Evolutionary conservation across 163 green algal species (phyloP), one percentile per base, ranked within the genome.

Genomic region (Scenedesmus sp.): DNA sequence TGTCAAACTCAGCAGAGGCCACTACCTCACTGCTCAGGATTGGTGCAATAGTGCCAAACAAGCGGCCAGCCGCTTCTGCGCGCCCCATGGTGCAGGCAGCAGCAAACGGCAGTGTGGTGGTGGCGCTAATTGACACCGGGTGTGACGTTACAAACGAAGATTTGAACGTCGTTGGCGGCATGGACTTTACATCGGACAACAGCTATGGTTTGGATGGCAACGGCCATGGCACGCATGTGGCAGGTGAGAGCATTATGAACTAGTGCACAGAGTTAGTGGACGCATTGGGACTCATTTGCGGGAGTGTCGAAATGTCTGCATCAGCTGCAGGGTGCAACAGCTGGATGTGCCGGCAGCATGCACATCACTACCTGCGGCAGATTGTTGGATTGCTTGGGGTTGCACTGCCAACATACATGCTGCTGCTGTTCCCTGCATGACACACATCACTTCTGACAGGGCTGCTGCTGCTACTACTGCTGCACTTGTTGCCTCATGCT

Each of bases 181-280:
- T 88, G 4, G 88, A 92, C 62, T 92, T 92, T 52, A 92, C 88
- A 55, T 55, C 18, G 2, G 88, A 92, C 52, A 88, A 88, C 52
- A 87, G 81, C 46, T 92, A 88, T n/a, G 88, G 88, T 13, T 20
- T 92, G 4, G 88, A 92, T 66, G 88, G 88, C 81, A 92, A 92
- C 82, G 88, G 88, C 5, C 88, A 92, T 66, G 88, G 88, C 54
- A 88, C 79, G 60, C 87, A 91, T 26, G 79, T 84, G n/a, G 79
- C 77, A 62, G 88, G 77, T 87, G 77, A 18, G 26, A 26, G 67
- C 20, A 1, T 7, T 23, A 70, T 46, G 34, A 46, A 20, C 62
- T 12, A 70, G 10, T 70, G 62, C 62, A 70, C 62, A 70, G 62
- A 20, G 0, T 15, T 20, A 70, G 62, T 70, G 10, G 13, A 12